A percentile compares a stretch with the other conserved stretches of the same genome.
Conservation (phyloP, 306 rosid genomes). For the Lathyrus oleraceus region DNA sequence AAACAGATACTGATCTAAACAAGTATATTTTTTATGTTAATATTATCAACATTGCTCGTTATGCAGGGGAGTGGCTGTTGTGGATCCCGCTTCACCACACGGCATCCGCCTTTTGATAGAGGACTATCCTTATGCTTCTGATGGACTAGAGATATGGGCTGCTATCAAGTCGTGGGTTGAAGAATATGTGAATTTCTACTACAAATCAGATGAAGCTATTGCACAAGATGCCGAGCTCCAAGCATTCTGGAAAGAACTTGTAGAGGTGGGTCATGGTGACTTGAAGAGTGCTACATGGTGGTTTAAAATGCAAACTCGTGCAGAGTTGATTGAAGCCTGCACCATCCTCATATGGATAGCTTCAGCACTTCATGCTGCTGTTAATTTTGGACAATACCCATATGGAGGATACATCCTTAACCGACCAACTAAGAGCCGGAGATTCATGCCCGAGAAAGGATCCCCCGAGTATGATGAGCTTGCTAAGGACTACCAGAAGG, state of each 20-base stretch:
- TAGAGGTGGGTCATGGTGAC: conserved; percentile 64
- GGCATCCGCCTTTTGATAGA: conserved; percentile 63
- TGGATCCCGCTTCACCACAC: conserved; percentile 48
- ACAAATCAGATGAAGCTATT: conserved; percentile 48
- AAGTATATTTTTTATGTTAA: neutral
- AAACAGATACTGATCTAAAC: neutral
- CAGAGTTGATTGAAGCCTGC: conserved; percentile 45
- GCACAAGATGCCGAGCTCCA: conserved; percentile 59
- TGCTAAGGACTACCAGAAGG: conserved; percentile 45
- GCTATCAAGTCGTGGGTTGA: conserved; percentile 57
- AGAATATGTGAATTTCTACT: conserved; percentile 57
- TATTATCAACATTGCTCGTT: neutral
- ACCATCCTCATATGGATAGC: conserved; percentile 63
- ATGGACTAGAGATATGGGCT: conserved; percentile 64
- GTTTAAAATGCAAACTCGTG: conserved; percentile 49
- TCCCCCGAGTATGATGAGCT: conserved; percentile 59
- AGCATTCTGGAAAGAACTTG: conserved; percentile 69
- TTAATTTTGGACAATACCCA: conserved; percentile 68
- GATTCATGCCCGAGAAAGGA: conserved; percentile 61
- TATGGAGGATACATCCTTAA: conserved; percentile 70
- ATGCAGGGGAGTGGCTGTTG: conserved; percentile 60
- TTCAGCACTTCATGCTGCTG: conserved; percentile 75
- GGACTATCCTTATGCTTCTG: conserved; percentile 68
- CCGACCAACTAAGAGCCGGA: conserved; percentile 62
- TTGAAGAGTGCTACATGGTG: conserved; percentile 56